Evolutionary conservation across 2,329 filamentous ascomycete genomes (phyloP).

Genomic region (Laburnicola sp.): DNA sequence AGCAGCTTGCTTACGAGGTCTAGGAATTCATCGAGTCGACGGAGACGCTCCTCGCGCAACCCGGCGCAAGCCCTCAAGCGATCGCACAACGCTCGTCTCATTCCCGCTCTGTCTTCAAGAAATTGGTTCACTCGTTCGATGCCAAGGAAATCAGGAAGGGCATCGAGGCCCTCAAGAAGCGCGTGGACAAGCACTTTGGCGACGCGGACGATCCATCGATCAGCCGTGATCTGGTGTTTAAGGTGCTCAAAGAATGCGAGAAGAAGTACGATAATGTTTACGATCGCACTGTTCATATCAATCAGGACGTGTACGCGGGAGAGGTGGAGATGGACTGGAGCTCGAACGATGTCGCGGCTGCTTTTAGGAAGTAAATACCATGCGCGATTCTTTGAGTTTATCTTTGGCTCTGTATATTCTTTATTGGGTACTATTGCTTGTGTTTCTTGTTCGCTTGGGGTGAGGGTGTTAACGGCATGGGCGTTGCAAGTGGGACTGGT

Average conservation of each 20-base stretch:
- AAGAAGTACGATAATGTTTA: constrained; percentile 57
- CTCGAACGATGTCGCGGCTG: constrained; percentile 31
- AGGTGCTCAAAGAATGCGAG: constrained; percentile 65
- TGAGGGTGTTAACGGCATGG: not conserved
- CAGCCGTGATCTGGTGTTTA: constrained; percentile 61
- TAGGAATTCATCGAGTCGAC: constrained; percentile 86
- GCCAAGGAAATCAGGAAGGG: constrained; percentile 83
- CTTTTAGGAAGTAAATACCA: constrained; percentile 32
- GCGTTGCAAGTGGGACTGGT: not conserved
- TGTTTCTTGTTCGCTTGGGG: not conserved
- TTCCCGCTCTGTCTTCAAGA: constrained; percentile 80
- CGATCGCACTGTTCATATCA: constrained; percentile 52
- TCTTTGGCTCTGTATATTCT: not conserved
- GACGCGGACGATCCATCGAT: constrained; percentile 76
- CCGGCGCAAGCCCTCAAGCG: constrained; percentile 51
- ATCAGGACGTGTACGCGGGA: constrained; percentile 51
- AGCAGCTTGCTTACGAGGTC: constrained; percentile 12
- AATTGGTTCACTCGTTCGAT: constrained; percentile 79
- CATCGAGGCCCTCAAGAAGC: constrained; percentile 84
- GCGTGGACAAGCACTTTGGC: constrained; percentile 96
- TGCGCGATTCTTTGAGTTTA: not conserved
- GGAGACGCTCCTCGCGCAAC: constrained; percentile 68
- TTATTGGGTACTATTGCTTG: not conserved
- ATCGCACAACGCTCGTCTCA: constrained; percentile 83
- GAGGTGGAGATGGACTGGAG: constrained; percentile 49